A percentile compares a stretch with the other conserved stretches of the same genome.
These are phyloP conservation scores for Hymenoscyphus linearis DNA, from an alignment of 2,329 filamentous ascomycete genomes.

Conservation along the genomic window DNA sequence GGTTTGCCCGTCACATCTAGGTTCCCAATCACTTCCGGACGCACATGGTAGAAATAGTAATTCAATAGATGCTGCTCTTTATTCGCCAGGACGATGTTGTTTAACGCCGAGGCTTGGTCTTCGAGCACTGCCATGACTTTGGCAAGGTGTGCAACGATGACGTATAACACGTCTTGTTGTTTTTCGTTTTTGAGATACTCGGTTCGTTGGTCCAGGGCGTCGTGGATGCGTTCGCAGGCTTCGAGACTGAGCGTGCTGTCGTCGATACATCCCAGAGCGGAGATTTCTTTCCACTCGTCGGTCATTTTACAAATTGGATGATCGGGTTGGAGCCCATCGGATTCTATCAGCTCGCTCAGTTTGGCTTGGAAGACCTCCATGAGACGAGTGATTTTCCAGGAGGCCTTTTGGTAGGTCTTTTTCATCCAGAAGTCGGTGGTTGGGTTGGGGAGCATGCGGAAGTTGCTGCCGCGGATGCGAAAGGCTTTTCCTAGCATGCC, in stretches of 20 bases:
- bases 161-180: constrained; percentile 22
- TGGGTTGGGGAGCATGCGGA: constrained; percentile 52
- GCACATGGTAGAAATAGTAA: constrained; percentile 46
- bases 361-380: constrained; percentile 30
- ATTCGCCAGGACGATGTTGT: constrained; percentile 38
- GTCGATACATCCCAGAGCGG: constrained; percentile 14
- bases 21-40: constrained; percentile 37
- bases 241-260: constrained; percentile 22
- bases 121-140: constrained; percentile 41
- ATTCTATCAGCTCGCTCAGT: constrained; percentile 12
- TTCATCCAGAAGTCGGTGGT: constrained; percentile 50
- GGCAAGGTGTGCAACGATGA: constrained; percentile 26
- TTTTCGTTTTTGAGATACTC: constrained; percentile 18
- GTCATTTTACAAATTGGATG: constrained; percentile 18
- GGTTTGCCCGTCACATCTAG: constrained; percentile 25
- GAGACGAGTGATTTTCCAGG: constrained; percentile 27
- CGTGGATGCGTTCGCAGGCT: constrained; percentile 26
- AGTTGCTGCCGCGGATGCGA: constrained; percentile 45
- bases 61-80: constrained; percentile 47
- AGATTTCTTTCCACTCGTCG: constrained; percentile 19
- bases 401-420: constrained; percentile 21
- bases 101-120: constrained; percentile 33
- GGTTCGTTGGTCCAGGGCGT: constrained; percentile 23
- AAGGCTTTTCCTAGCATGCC: constrained; percentile 51
- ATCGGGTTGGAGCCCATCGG: constrained; percentile 5